Percentiles rank a stretch among this genome's conserved stretches.
These are phyloP conservation scores for Penicillium sp. DNA, from an alignment of 2,329 filamentous ascomycete genomes.

Conservation along the genomic window DNA sequence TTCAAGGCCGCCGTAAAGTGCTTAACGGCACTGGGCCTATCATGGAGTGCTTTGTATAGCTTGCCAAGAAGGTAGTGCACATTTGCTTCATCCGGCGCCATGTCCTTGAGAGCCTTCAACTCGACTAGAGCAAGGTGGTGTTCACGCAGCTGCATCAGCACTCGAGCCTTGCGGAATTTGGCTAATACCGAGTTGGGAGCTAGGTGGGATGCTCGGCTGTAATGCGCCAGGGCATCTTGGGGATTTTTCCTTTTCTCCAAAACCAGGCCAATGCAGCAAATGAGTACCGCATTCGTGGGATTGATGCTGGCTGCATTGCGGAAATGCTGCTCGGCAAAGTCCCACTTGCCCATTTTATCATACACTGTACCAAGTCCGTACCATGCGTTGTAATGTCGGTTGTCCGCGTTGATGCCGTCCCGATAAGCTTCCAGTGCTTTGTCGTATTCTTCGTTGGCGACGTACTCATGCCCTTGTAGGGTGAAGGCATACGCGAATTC, in stretches of 20 bases:
- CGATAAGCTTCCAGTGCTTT: slow-evolving; percentile 88
- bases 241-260: slow-evolving; percentile 86
- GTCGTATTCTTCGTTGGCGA: slow-evolving; percentile 95
- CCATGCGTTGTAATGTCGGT: slow-evolving; percentile 96
- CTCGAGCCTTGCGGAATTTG: slow-evolving; percentile 89
- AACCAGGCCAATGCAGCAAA: slow-evolving; percentile 88
- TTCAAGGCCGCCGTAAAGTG: slow-evolving; percentile 95
- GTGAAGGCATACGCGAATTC: slow-evolving; percentile 96
- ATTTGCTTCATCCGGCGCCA: slow-evolving; percentile 91
- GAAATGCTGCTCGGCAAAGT: slow-evolving; percentile 90
- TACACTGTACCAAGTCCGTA: slow-evolving; percentile 83
- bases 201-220: slow-evolving; percentile 77
- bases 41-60: slow-evolving; percentile 59
- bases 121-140: slow-evolving; percentile 75
- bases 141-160: slow-evolving; percentile 72
- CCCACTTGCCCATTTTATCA: slow-evolving; percentile 85
- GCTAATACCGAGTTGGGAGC: slow-evolving; percentile 80
- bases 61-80: slow-evolving; percentile 89
- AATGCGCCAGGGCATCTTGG: slow-evolving; percentile 75
- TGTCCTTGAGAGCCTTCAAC: slow-evolving; percentile 82
- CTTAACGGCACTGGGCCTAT: slow-evolving; percentile 74
- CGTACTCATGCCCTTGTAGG: slow-evolving; percentile 91
- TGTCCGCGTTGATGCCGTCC: slow-evolving; percentile 80
- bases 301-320: slow-evolving; percentile 86
- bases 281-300: slow-evolving; percentile 86